Evolutionary conservation across 257 asterid species (phyloP).

Genomic region (Ligustrum vulgare): DNA sequence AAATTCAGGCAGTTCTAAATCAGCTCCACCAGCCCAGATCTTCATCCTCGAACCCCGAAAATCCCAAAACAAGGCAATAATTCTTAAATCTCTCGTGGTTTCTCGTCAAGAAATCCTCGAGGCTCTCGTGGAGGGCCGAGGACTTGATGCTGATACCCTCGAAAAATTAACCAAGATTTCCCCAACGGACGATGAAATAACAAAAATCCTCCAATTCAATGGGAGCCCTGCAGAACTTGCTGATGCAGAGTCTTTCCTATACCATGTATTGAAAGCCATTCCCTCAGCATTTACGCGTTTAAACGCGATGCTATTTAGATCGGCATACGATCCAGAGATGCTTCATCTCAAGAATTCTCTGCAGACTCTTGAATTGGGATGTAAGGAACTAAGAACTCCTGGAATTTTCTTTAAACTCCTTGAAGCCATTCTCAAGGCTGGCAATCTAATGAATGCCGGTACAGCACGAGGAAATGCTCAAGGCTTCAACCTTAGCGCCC

Average conservation of each 20-base stretch:
- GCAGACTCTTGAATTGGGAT: slow-evolving; percentile 63
- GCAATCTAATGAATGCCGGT: slow-evolving; percentile 83
- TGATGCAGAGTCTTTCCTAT: slow-evolving; percentile 78
- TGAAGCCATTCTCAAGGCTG: slow-evolving; percentile 88
- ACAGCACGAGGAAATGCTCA: slow-evolving; percentile 78
- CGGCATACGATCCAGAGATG: slow-evolving; percentile 67
- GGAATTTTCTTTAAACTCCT: slow-evolving; percentile 70
- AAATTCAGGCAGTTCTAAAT: slow-evolving; percentile 27
- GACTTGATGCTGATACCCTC: slow-evolving; percentile 60
- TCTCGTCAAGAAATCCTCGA: slow-evolving; percentile 66
- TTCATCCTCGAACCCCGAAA: slow-evolving; percentile 74
- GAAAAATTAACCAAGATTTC: slow-evolving; percentile 70
- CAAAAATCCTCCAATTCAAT: slow-evolving; percentile 53
- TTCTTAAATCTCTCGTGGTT: slow-evolving; percentile 61
- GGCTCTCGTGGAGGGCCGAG: slow-evolving; percentile 63
- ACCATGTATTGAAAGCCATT: slow-evolving; percentile 62
- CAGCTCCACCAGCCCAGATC: slow-evolving; percentile 41
- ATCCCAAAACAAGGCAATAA: slow-evolving; percentile 80
- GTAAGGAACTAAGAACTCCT: slow-evolving; percentile 59
- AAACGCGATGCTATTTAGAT: slow-evolving; percentile 69
- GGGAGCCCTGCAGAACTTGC: slow-evolving; percentile 70
- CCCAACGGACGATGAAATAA: slow-evolving; percentile 70
- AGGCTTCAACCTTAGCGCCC: slow-evolving; percentile 70
- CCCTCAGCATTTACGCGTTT: slow-evolving; percentile 71
- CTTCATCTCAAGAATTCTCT: slow-evolving; percentile 63